Percentiles rank a stretch among this genome's conserved stretches.
These are phyloP conservation scores for Phytomonas sp. DNA, from an alignment of 208 protist species.

Conservation along the genomic window DNA sequence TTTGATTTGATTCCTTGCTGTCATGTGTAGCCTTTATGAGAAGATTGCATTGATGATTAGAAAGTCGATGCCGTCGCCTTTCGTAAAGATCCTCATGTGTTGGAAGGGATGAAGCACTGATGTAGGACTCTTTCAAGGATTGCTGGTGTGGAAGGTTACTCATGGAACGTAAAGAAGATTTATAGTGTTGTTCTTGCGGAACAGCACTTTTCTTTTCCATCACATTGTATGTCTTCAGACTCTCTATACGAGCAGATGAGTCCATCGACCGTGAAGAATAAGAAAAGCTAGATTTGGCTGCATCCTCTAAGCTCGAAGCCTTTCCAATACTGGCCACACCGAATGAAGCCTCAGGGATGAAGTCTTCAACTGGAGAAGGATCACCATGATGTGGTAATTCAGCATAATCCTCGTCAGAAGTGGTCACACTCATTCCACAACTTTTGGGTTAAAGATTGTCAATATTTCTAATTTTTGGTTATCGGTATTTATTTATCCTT, in stretches of 20 bases:
- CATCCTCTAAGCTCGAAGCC: background rate
- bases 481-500: background rate
- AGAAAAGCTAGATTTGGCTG: background rate
- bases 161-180: background rate
- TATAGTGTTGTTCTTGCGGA: background rate
- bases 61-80: conserved; percentile 1
- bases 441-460: background rate
- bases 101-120: background rate
- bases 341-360: background rate
- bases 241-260: background rate
- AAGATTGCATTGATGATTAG: background rate
- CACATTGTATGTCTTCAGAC: no score
- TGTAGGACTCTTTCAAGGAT: background rate
- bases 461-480: background rate
- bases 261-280: background rate
- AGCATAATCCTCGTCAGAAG: background rate
- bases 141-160: background rate
- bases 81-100: background rate
- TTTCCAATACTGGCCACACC: background rate
- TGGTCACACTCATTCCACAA: background rate
- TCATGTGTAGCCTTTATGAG: background rate
- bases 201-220: no score
- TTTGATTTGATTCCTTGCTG: background rate
- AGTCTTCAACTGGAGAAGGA: background rate
- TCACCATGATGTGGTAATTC: background rate